Conservation (phyloP, 2,329 filamentous ascomycete species). For the Orbilia brochopaga region DNA sequence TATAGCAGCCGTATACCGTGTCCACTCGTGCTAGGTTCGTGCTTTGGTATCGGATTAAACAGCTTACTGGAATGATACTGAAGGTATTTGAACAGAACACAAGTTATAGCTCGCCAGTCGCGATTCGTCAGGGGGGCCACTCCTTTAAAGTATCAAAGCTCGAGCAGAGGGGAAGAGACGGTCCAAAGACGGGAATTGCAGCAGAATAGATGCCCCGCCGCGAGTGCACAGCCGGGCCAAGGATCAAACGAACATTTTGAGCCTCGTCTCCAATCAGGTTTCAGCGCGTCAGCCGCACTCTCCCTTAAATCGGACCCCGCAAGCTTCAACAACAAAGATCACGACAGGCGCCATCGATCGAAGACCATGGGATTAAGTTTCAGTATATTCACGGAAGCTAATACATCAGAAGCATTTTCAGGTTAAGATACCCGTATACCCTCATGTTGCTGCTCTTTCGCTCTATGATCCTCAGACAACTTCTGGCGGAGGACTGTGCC, state of each 20-base stretch:
- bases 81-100: background rate
- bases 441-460: background rate
- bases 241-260: constrained; percentile 34
- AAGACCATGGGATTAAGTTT: background rate
- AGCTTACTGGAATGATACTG: background rate
- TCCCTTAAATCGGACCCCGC: background rate
- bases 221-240: constrained; percentile 19
- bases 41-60: too few relatives aligned
- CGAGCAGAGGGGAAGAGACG: constrained; percentile 26
- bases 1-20: too few relatives aligned
- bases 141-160: constrained; percentile 30
- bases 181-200: background rate
- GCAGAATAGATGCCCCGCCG: constrained; percentile 38
- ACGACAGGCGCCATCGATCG: background rate
- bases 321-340: background rate
- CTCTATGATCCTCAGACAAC: background rate
- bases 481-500: background rate
- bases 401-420: background rate
- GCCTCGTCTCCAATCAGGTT: constrained; percentile 28
- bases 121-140: constrained; percentile 21
- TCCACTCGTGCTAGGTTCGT: too few relatives aligned
- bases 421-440: background rate
- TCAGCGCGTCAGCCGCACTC: too few relatives aligned
- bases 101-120: constrained; percentile 10
- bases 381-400: background rate